Conservation (phyloP, 768 basidiomycete species). For the Hebeloma cylindrosporum region DNA sequence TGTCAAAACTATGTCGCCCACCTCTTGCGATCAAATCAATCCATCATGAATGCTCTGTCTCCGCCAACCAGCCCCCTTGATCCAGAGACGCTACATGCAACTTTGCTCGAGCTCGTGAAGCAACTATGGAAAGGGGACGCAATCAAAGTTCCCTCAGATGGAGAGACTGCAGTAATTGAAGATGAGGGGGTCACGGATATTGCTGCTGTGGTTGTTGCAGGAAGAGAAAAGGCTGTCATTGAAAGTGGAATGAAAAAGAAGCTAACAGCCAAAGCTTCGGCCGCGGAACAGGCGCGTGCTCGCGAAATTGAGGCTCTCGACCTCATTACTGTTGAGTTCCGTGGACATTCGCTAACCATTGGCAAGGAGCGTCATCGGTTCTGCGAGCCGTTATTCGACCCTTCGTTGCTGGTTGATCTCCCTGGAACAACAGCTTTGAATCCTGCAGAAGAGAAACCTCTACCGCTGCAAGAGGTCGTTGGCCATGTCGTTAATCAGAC, state of each 20-base stretch:
- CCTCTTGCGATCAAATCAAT: slow-evolving; percentile 67
- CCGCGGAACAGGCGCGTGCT: slow-evolving; percentile 78
- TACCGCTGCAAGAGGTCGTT: slow-evolving; percentile 67
- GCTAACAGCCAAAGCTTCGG: slow-evolving; percentile 66
- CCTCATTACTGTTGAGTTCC: slow-evolving; percentile 74
- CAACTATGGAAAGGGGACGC: slow-evolving; percentile 64
- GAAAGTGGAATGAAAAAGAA: slow-evolving; percentile 83
- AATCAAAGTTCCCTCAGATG: slow-evolving; percentile 72
- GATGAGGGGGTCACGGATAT: slow-evolving; percentile 90
- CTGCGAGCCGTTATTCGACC: slow-evolving; percentile 88
- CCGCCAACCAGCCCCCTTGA: slow-evolving; percentile 50
- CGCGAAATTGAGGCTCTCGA: slow-evolving; percentile 83
- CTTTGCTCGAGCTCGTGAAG: slow-evolving; percentile 63
- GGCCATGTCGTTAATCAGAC: slow-evolving; percentile 59
- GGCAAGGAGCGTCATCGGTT: slow-evolving; percentile 90
- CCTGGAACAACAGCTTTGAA: slow-evolving; percentile 26
- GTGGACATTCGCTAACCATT: slow-evolving; percentile 66
- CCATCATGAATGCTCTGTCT: slow-evolving; percentile 56
- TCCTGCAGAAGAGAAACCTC: slow-evolving; percentile 25
- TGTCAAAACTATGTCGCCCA: slow-evolving; percentile 78
- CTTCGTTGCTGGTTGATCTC: slow-evolving; percentile 49
- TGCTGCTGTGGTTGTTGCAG: slow-evolving; percentile 85
- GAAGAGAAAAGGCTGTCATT: slow-evolving; percentile 88
- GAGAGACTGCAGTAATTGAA: slow-evolving; percentile 64
- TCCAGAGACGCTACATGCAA: slow-evolving; percentile 45